A percentile compares a stretch with the other conserved stretches of the same genome.
Conservation (phyloP, 495 filamentous ascomycete species). For the Trichocladium antarcticum region DNA sequence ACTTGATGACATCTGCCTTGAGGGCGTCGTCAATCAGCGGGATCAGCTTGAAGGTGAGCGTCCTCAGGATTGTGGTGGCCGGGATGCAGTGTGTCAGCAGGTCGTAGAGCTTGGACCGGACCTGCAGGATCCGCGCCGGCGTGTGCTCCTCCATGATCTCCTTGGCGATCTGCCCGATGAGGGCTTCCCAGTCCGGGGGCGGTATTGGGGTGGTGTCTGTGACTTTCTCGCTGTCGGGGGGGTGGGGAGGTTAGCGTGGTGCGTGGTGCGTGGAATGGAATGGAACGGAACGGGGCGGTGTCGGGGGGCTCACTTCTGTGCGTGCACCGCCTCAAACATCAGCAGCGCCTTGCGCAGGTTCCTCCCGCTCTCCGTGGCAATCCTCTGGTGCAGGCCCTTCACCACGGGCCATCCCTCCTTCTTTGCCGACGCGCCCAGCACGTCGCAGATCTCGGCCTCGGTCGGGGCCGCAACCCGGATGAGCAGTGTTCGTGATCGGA, state of each 20-base stretch:
- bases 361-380: slow-evolving; percentile 83
- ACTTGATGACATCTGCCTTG: slow-evolving; percentile 86
- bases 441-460: slow-evolving; percentile 67
- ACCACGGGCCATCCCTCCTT: slow-evolving; percentile 65
- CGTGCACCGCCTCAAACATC: slow-evolving; percentile 94
- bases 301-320: slow-evolving; percentile 65
- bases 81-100: slow-evolving; percentile 95
- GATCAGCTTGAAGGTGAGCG: slow-evolving; percentile 85
- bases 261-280: background rate
- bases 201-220: slow-evolving; percentile 80
- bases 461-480: slow-evolving; percentile 87
- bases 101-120: slow-evolving; percentile 88
- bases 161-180: slow-evolving; percentile 75
- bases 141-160: slow-evolving; percentile 89
- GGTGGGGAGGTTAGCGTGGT: slow-evolving; percentile 5
- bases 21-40: slow-evolving; percentile 73
- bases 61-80: slow-evolving; percentile 82
- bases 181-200: slow-evolving; percentile 89
- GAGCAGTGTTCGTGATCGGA: slow-evolving; percentile 76
- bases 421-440: slow-evolving; percentile 60
- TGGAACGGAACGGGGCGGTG: background rate
- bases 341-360: slow-evolving; percentile 82
- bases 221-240: slow-evolving; percentile 63
- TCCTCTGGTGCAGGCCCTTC: slow-evolving; percentile 61
- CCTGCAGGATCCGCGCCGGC: slow-evolving; percentile 71